phyloP scores from a whole-genome alignment of 2,329 filamentous ascomycete genomes.

The Pyrenochaeta sp. region DNA sequence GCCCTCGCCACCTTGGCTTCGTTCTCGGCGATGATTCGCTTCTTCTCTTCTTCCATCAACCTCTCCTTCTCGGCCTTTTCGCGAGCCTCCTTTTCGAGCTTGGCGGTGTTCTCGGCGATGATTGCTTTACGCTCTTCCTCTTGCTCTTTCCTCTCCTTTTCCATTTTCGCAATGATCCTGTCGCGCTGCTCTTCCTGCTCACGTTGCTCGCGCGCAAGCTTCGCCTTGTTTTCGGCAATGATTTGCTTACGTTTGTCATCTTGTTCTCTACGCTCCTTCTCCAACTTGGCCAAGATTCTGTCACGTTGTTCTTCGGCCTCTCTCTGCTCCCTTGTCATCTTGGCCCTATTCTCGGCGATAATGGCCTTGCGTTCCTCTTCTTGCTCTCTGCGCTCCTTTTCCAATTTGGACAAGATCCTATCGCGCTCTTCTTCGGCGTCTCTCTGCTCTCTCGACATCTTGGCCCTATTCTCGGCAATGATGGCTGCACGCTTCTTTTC shows the following conservation, averaged over 20 bases:
- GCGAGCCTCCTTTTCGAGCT: constrained; percentile 37
- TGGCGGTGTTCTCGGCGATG: constrained; percentile 40
- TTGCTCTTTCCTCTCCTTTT: constrained; percentile 47
- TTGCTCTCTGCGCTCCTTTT: constrained; percentile 16
- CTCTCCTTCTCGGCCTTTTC: constrained; percentile 34
- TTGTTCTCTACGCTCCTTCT: constrained; percentile 35
- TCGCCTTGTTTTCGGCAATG: constrained; percentile 33
- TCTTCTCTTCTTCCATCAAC: constrained; percentile 34
- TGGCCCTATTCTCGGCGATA: constrained; percentile 31
- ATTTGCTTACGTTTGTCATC: constrained; percentile 34
- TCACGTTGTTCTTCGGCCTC: constrained; percentile 34
- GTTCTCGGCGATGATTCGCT: constrained; percentile 40
- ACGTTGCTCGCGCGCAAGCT: constrained; percentile 35
- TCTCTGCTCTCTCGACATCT: constrained; percentile 47
- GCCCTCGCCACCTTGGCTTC: constrained; percentile 37
- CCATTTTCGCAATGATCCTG: constrained; percentile 44
- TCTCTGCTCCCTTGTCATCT: constrained; percentile 27
- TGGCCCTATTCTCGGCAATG: constrained; percentile 48
- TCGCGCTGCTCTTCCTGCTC: constrained; percentile 35
- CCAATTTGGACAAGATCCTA: constrained; percentile 5
- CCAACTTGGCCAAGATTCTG: constrained; percentile 31
- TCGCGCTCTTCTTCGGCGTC: constrained; percentile 34
- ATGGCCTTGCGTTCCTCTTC: constrained; percentile 31
- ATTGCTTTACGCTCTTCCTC: constrained; percentile 39
- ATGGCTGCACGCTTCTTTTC: constrained; percentile 50